Evolutionary conservation across 257 asterid genomes (phyloP).

Genomic region (Ilex aquifolium): DNA sequence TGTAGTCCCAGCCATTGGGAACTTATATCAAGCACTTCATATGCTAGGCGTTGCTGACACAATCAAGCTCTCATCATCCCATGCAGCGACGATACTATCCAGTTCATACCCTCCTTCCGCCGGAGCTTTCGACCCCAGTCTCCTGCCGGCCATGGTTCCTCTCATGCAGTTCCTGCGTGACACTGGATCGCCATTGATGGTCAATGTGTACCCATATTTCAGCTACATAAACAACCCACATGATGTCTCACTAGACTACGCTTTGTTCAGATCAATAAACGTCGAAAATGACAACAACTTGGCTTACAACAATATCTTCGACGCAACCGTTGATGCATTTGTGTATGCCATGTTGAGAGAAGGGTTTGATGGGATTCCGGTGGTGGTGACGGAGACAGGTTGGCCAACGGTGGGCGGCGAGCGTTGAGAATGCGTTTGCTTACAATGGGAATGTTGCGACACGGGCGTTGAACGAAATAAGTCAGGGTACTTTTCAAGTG

Average conservation of each 20-base stretch:
- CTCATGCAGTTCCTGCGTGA: slow-evolving; percentile 34
- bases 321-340: slow-evolving; percentile 59
- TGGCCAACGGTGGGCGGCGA: slow-evolving; percentile 70
- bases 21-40: slow-evolving; percentile 45
- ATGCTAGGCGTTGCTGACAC: slow-evolving; percentile 28
- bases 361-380: slow-evolving; percentile 57
- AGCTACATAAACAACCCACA: slow-evolving; percentile 33
- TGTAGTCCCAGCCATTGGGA: slow-evolving; percentile 48
- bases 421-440: slow-evolving; percentile 45
- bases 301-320: slow-evolving; percentile 52
- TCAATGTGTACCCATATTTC: slow-evolving; percentile 61
- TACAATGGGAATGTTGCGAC: slow-evolving; percentile 50
- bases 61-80: slow-evolving; percentile 51
- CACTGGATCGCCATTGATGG: slow-evolving; percentile 49
- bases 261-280: slow-evolving; percentile 39
- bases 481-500: too few species aligned
- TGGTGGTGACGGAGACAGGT: slow-evolving; percentile 76
- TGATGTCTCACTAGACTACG: slow-evolving; percentile 36
- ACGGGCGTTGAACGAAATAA: slow-evolving; percentile 42
- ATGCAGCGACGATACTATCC: slow-evolving; percentile 47
- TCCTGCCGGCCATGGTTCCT: slow-evolving; percentile 29
- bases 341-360: slow-evolving; percentile 67
- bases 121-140: slow-evolving; percentile 32
- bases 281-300: slow-evolving; percentile 31
- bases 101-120: slow-evolving; percentile 58